These are phyloP conservation scores for Obba rivulosa DNA, from an alignment of 768 basidiomycete species.

Conservation along the genomic window DNA sequence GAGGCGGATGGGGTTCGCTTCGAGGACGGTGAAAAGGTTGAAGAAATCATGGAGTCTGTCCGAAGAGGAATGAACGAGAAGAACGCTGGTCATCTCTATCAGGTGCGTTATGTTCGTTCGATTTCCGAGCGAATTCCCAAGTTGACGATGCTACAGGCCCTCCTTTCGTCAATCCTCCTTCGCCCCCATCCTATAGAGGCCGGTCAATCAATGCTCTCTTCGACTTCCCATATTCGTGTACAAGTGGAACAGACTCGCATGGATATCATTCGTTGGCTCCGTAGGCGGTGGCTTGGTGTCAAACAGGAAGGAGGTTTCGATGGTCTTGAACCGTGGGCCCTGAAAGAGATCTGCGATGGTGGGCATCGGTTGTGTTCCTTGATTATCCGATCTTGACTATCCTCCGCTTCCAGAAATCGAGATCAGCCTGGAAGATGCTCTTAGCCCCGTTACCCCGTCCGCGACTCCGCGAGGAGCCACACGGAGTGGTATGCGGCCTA, in stretches of 20 bases:
- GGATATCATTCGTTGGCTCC: slow-evolving; percentile 69
- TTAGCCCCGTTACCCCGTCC: slow-evolving; percentile 37
- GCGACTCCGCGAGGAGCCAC: slow-evolving; percentile 14
- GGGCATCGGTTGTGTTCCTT: slow-evolving; percentile 23
- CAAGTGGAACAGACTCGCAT: slow-evolving; percentile 69
- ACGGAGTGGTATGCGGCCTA: slow-evolving; percentile 16
- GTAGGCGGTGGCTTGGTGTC: slow-evolving; percentile 71
- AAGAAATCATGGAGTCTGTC: slow-evolving; percentile 66
- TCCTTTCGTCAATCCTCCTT: slow-evolving; percentile 70
- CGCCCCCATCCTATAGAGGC: slow-evolving; percentile 57
- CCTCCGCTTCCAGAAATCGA: slow-evolving; percentile 58
- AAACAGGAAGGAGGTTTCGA: slow-evolving; percentile 79
- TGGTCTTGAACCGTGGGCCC: slow-evolving; percentile 75
- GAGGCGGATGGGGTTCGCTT: slow-evolving; percentile 68
- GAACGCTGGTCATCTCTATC: slow-evolving; percentile 69
- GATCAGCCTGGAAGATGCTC: slow-evolving; percentile 69
- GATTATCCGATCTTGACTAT: neutral
- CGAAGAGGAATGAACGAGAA: slow-evolving; percentile 57
- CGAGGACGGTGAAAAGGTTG: slow-evolving; percentile 74
- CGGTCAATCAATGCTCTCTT: slow-evolving; percentile 55
- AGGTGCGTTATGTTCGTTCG: slow-evolving; percentile 39
- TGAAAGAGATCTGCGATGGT: slow-evolving; percentile 86
- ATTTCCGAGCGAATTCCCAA: neutral
- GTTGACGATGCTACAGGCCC: slow-evolving; percentile 36
- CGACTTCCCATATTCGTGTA: slow-evolving; percentile 64